Conservation (phyloP, 2,329 filamentous ascomycete genomes). For the Aureobasidium namibiae region DNA sequence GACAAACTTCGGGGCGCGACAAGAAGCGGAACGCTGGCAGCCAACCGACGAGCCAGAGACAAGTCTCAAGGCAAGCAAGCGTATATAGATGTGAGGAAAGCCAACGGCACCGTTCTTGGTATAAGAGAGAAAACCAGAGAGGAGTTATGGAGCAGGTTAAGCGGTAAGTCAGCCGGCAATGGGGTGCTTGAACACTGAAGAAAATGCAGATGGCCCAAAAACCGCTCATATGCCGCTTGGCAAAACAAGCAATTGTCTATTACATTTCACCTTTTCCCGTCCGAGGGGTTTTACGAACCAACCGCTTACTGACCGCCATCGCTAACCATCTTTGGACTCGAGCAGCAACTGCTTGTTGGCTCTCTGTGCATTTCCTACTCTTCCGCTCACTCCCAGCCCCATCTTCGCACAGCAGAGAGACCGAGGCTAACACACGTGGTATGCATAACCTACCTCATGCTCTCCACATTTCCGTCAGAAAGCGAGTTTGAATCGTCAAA, state of each 20-base stretch:
- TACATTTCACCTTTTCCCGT: background rate
- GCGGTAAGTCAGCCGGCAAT: constrained; percentile 4
- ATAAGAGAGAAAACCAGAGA: background rate
- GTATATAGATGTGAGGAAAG: background rate
- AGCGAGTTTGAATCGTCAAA: background rate
- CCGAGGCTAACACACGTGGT: background rate
- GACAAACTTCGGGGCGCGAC: constrained; percentile 8
- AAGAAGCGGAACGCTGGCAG: background rate
- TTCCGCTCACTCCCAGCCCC: background rate
- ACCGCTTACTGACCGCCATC: background rate
- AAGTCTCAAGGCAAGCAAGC: background rate
- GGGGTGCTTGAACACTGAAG: background rate
- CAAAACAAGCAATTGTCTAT: background rate
- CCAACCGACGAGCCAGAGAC: constrained; percentile 2
- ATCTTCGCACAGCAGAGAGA: background rate
- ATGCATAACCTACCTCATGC: background rate
- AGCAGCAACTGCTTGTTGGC: background rate
- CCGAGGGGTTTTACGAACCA: background rate
- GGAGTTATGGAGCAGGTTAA: background rate
- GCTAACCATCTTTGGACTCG: background rate
- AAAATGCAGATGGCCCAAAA: background rate
- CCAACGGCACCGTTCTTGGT: background rate
- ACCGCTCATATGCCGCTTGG: background rate
- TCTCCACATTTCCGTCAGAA: background rate
- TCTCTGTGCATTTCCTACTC: background rate